These are phyloP conservation scores for Botrytis galanthina DNA, from an alignment of 2,329 filamentous ascomycete genomes.

Conservation along the genomic window DNA sequence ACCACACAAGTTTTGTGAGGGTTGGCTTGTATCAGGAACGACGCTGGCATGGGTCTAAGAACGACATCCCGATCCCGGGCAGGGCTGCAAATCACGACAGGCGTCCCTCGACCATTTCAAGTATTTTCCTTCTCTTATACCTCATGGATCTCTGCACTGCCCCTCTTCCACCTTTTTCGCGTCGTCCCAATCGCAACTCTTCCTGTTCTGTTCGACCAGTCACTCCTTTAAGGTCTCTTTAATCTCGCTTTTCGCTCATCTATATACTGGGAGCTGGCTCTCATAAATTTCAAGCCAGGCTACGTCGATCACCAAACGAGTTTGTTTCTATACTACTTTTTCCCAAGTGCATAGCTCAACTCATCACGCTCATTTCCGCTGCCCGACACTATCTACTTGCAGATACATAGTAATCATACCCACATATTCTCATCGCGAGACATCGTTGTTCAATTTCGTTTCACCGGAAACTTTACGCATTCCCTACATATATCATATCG, in stretches of 20 bases:
- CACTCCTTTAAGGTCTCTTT: slow-evolving; percentile 49
- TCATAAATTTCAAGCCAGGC: slow-evolving; percentile 47
- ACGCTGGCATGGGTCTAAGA: slow-evolving; percentile 34
- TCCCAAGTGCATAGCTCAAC: slow-evolving; percentile 41
- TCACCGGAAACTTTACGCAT: slow-evolving; percentile 41
- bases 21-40: slow-evolving; percentile 39
- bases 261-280: slow-evolving; percentile 57
- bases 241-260: slow-evolving; percentile 46
- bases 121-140: slow-evolving; percentile 50
- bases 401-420: slow-evolving; percentile 39
- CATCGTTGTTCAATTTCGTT: slow-evolving; percentile 42
- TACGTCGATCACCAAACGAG: slow-evolving; percentile 44
- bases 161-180: slow-evolving; percentile 46
- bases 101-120: slow-evolving; percentile 41
- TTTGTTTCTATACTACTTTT: slow-evolving; percentile 40
- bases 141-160: slow-evolving; percentile 50
- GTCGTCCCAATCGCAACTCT: slow-evolving; percentile 46
- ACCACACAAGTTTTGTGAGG: slow-evolving; percentile 35
- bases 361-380: slow-evolving; percentile 43
- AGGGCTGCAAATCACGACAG: slow-evolving; percentile 32
- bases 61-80: slow-evolving; percentile 37
- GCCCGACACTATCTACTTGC: slow-evolving; percentile 29
- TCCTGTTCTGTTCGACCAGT: slow-evolving; percentile 46
- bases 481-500: slow-evolving; percentile 44
- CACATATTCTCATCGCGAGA: slow-evolving; percentile 43